A percentile compares a stretch with the other conserved stretches of the same genome.
Evolutionary conservation across 2,329 filamentous ascomycete genomes (phyloP).

Genomic region (Decorospora gaudefroyi): DNA sequence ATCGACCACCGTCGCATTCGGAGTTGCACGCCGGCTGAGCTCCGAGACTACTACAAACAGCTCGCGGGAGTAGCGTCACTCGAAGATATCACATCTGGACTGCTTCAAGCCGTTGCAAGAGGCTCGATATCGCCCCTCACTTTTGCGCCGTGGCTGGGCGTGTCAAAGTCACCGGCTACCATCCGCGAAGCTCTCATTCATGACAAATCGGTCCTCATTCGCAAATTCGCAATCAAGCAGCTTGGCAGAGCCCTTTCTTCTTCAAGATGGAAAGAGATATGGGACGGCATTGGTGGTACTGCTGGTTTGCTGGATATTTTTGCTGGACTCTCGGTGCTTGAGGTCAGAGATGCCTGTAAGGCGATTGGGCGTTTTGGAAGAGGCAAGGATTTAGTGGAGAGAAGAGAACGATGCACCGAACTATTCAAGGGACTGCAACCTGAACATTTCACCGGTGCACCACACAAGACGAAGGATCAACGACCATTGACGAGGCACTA

Average conservation of each 20-base stretch:
- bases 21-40: constrained; percentile 3
- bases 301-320: constrained; percentile 33
- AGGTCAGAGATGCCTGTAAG: constrained; percentile 27
- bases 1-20: constrained; percentile 15
- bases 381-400: constrained; percentile 18
- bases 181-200: constrained; percentile 30
- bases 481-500: constrained; percentile 29
- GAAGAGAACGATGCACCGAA: constrained; percentile 24
- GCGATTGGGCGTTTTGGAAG: constrained; percentile 22
- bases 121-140: constrained; percentile 25
- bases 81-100: constrained; percentile 9
- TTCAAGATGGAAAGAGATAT: constrained; percentile 29
- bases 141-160: constrained; percentile 34
- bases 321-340: constrained; percentile 31
- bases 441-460: constrained; percentile 15
- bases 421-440: constrained; percentile 34
- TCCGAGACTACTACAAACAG: constrained; percentile 14
- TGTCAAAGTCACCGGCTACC: constrained; percentile 24
- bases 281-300: constrained; percentile 35
- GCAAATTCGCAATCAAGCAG: constrained; percentile 25
- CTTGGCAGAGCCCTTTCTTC: constrained; percentile 25
- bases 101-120: constrained; percentile 17
- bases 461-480: constrained; percentile 17
- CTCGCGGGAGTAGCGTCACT: background rate
- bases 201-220: constrained; percentile 27